A percentile compares a stretch with the other conserved stretches of the same genome.
Evolutionary conservation across 768 basidiomycete species (phyloP).

Genomic region (Suillus occidentalis): DNA sequence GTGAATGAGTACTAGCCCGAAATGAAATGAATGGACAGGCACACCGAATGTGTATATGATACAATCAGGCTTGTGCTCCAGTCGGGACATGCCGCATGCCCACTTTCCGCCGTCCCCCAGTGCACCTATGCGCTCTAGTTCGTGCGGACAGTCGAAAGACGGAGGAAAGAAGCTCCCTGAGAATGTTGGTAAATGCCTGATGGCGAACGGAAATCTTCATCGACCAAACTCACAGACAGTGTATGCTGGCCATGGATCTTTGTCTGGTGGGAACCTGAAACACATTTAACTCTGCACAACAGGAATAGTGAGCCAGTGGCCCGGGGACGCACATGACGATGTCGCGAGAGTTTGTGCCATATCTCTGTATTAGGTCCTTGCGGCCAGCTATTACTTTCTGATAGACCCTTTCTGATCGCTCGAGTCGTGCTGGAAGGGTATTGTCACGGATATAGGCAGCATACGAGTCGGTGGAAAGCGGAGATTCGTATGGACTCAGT

Average conservation of each 20-base stretch:
- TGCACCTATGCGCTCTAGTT: slow-evolving; percentile 42
- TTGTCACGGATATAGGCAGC: slow-evolving; percentile 31
- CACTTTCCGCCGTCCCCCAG: slow-evolving; percentile 73
- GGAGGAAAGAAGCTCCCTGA: slow-evolving; percentile 49
- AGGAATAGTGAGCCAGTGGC: slow-evolving; percentile 9
- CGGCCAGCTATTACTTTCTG: slow-evolving; percentile 41
- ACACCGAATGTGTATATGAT: slow-evolving; percentile 64
- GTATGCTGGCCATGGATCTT: slow-evolving; percentile 55
- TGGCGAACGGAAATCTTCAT: background rate
- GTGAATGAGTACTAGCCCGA: background rate
- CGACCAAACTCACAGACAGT: slow-evolving; percentile 48
- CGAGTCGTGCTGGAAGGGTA: slow-evolving; percentile 40
- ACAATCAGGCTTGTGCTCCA: slow-evolving; percentile 54
- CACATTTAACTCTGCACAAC: slow-evolving; percentile 5
- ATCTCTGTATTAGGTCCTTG: slow-evolving; percentile 50
- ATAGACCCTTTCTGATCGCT: slow-evolving; percentile 47
- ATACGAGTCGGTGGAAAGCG: slow-evolving; percentile 23
- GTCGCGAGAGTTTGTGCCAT: slow-evolving; percentile 51
- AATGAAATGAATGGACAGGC: background rate
- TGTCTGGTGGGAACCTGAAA: slow-evolving; percentile 51
- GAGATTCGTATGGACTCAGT: slow-evolving; percentile 38
- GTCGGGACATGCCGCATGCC: slow-evolving; percentile 61
- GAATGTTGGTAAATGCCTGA: slow-evolving; percentile 7
- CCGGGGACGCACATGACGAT: slow-evolving; percentile 46
- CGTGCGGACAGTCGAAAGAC: slow-evolving; percentile 44